These are phyloP conservation scores for Pyrus communis DNA, from an alignment of 306 rosid species.

Conservation along the genomic window DNA sequence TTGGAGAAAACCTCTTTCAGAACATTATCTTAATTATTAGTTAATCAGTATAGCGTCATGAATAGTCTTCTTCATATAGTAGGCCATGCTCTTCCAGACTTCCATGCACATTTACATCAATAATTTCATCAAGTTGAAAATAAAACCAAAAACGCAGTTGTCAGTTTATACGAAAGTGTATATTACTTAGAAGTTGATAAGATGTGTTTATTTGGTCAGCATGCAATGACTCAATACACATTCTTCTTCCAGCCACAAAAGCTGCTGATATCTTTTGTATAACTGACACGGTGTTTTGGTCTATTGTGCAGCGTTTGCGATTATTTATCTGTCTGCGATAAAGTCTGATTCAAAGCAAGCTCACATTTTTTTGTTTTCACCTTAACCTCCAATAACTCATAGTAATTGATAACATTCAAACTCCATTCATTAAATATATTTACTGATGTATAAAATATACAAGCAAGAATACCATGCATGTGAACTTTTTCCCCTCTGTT, in stretches of 20 bases:
- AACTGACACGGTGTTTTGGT: not conserved
- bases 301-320: not conserved
- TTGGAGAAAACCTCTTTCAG: not conserved
- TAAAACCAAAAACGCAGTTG: not conserved
- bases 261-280: not conserved
- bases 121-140: not conserved
- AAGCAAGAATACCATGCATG: not conserved
- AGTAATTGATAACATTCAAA: not conserved
- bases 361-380: not conserved
- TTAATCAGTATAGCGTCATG: not conserved
- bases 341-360: not conserved
- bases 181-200: not conserved
- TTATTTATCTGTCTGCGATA: no score
- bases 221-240: not conserved
- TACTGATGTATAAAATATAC: not conserved
- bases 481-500: not conserved
- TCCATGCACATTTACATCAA: not conserved
- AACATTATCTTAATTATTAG: not conserved
- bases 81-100: not conserved
- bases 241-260: not conserved
- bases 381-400: not conserved
- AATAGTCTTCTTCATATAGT: not conserved
- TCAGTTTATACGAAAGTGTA: not conserved
- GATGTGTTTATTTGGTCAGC: conserved; percentile 3
- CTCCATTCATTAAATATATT: not conserved